Evolutionary conservation across 1,284 basidiomycete genomes (phyloP), one percentile per base, ranked within the genome.

Genomic region (Pholiota adiposa): DNA sequence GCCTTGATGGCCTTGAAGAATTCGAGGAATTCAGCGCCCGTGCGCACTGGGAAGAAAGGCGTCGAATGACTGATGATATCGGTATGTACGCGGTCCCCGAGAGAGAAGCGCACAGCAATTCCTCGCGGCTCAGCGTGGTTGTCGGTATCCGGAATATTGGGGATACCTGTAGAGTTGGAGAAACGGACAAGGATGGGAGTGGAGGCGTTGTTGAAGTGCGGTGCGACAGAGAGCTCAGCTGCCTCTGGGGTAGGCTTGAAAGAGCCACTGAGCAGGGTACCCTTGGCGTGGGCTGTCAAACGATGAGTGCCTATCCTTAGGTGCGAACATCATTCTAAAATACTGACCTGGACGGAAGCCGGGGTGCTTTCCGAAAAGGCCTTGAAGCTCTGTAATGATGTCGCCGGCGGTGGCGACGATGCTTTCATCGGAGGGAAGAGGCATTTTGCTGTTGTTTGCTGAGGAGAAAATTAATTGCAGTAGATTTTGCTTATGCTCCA

Each of bases 51-150:
- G 54, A 64, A 64, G 58, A 59, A 64, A n/a, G 63, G 63, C 9
- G 60, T 64, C 21, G 63, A 64, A 29, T 64, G 63, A 2, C 59
- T 51, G 36, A 64, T 61, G 29, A 64, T 61, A 41, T 64, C 63
- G 18, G 63, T 64, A 34, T 64, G 63, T n/a, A 57, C 55, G 31
- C 52, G 59, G 11, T 58, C 8, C 4, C 58, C 63, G 14, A 61
- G 55, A 19, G 59, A 51, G 43, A 64, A 64, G 11, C 63, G 59
- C 7, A 64, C 58, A 5, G 63, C 63, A 6, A 64, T 50, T 3
- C 63, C 63, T 14, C 63, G 63, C 7, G 63, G 60, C 38, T 64
- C 63, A 16, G 63, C 60, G 34, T 64, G 52, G n/a, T 51, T 36
- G 49, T 64, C 57, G 4, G 54, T 61, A 25, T 64, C 63, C 8